Base-by-base conservation (phyloP, 2,329 filamentous ascomycete genomes). In the Xylariaceae sp. region DNA sequence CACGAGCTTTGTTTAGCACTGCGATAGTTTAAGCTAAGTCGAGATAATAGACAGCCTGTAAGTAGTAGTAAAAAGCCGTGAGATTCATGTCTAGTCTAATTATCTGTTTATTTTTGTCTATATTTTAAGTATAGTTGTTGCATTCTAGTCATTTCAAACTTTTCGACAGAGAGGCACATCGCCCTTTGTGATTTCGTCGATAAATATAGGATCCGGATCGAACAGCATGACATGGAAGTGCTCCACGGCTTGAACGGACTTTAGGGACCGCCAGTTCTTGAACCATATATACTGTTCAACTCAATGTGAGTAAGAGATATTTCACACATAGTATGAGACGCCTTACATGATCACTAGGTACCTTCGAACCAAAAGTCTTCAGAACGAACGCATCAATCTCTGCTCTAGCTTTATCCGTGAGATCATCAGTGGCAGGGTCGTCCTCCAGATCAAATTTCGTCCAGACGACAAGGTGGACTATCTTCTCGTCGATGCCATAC, bases 171-270 rank as follows among this genome's bases (percentile, higher is more conserved):
- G 77, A 2, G 90, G 85, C 37, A 88, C 77, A 73, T 96, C 91
- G 10, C 86, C 87, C 30, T 83, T 76, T 5, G 91, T 96, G 57
- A 96, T 80, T 50, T 84, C 75, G 45, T 76, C 75, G 39, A 96
- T 73, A 61, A 95, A 91, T 3, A 76, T 79, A 32, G 78, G 76
- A 63, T 93, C 86, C 1, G 92, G 87, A 62, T 90, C 80, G 70
- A 87, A 89, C 48, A 97, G 77, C 91, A 97, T 92, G 67, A 97
- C 87, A 72, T 97, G 93, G 67, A 97, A 94, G 70, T 97, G 93
- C 77, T 97, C 92, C 9, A 97, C 84, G 1, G 89, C 85, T 64
- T 91, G 84, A 23, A 97, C 84, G 20, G 88, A 94, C 76, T 96
- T 96, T 61, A 97, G 75, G 13, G 81, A 83, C 48, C 79, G 82